phyloP scores from a whole-genome alignment of 495 filamentous ascomycete species.

The Penicillium soppii region DNA sequence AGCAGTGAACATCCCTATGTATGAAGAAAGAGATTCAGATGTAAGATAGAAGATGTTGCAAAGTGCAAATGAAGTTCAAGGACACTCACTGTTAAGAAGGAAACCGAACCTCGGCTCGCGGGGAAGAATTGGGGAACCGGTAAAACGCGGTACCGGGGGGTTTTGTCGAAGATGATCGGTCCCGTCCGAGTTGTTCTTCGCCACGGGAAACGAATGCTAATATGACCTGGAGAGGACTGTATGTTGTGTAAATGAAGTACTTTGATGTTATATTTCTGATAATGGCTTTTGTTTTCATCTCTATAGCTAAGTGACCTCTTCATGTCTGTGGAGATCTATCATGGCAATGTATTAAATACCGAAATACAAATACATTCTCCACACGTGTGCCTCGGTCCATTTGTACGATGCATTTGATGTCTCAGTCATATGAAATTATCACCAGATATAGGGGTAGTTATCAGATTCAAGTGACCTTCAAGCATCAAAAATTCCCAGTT shows the following conservation, averaged over 20 bases:
- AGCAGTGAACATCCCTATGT: slow-evolving; percentile 49
- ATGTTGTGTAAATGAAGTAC: neutral
- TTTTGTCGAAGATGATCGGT: slow-evolving; percentile 9
- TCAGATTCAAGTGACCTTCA: too few species aligned
- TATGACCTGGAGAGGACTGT: neutral
- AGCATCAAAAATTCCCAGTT: too few species aligned
- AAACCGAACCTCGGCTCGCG: slow-evolving; percentile 8
- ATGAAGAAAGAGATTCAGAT: slow-evolving; percentile 10
- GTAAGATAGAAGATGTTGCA: slow-evolving; percentile 2
- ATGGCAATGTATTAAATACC: neutral
- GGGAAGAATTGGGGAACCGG: slow-evolving; percentile 10
- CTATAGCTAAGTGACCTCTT: neutral
- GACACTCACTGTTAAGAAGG: slow-evolving; percentile 10
- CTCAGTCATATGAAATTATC: slow-evolving; percentile 1
- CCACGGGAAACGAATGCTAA: slow-evolving; percentile 10
- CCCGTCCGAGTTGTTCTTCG: slow-evolving; percentile 1
- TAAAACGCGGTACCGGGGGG: slow-evolving; percentile 8
- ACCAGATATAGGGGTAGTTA: neutral
- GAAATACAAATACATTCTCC: slow-evolving; percentile 13
- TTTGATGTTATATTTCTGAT: neutral
- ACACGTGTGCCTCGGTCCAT: slow-evolving; percentile 22
- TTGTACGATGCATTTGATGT: neutral
- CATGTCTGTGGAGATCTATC: neutral
- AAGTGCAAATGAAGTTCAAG: neutral
- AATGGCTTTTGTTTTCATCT: neutral